Evolutionary conservation across 768 basidiomycete species (phyloP).

Genomic region (Symmetrospora coprosmae): DNA sequence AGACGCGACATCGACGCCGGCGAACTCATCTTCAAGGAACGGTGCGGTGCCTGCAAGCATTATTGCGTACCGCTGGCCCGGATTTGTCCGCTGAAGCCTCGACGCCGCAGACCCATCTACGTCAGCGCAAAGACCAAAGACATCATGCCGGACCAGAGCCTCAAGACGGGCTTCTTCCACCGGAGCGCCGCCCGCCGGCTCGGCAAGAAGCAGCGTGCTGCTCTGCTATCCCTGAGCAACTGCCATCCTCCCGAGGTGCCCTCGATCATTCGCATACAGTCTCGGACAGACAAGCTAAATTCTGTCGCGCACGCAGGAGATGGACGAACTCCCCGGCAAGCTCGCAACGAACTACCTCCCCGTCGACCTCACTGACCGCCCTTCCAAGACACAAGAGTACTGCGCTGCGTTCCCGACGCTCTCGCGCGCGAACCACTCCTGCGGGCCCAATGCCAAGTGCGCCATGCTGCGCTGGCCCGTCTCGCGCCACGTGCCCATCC

Average conservation of each 20-base stretch:
- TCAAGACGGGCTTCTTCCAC: not conserved
- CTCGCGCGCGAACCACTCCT: conserved; percentile 11
- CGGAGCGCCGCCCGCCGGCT: not conserved
- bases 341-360: conserved; percentile 13
- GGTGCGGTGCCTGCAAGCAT: not conserved
- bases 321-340: not conserved
- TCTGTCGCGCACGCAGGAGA: not conserved
- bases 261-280: too few relatives aligned
- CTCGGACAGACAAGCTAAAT: too few relatives aligned
- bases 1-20: not conserved
- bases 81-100: too few relatives aligned
- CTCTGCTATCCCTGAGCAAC: not conserved
- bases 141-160: not conserved
- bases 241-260: too few relatives aligned
- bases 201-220: not conserved
- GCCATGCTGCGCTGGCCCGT: not conserved
- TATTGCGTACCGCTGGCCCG: not conserved
- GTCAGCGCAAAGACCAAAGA: not conserved
- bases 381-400: not conserved
- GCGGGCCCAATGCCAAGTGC: conserved; percentile 11
- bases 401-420: conserved; percentile 7
- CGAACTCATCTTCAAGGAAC: conserved; percentile 1
- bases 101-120: not conserved
- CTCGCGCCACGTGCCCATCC: too few relatives aligned
- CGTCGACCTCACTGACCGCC: not conserved